phyloP scores from a whole-genome alignment of 2,329 filamentous ascomycete genomes.

The Calonectria ilicicola region DNA sequence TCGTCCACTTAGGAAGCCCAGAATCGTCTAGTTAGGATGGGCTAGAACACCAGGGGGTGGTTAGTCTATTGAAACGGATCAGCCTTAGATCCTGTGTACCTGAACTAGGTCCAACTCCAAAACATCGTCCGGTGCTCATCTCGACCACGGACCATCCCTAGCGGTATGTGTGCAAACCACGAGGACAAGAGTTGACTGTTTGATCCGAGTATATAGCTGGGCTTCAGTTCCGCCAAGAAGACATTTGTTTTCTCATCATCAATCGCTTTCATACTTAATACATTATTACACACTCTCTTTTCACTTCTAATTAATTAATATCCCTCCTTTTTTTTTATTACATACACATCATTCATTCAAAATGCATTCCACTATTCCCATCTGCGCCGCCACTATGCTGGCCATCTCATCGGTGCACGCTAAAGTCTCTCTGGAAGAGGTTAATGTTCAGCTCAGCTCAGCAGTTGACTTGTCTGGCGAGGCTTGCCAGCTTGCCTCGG shows the following conservation, averaged over 20 bases:
- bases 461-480: not conserved
- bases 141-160: not conserved
- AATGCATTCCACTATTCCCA: not conserved
- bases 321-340: not conserved
- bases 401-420: constrained; percentile 3
- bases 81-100: not conserved
- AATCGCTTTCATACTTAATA: not conserved
- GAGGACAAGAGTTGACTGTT: not conserved
- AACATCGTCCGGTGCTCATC: not conserved
- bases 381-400: constrained; percentile 3
- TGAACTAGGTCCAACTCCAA: not conserved
- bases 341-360: not conserved
- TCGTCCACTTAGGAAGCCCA: not conserved
- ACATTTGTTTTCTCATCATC: not conserved
- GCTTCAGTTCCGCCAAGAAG: not conserved
- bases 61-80: not conserved
- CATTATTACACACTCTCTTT: not conserved
- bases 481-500: not conserved
- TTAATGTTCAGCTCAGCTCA: constrained; percentile 1
- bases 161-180: not conserved
- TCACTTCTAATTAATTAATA: not conserved
- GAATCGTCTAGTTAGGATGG: not conserved
- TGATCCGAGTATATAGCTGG: not conserved
- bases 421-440: constrained; percentile 2
- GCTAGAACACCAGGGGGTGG: not conserved